Conservation (phyloP, 176 grass and related monocot genomes). For the Musa itinerans region DNA sequence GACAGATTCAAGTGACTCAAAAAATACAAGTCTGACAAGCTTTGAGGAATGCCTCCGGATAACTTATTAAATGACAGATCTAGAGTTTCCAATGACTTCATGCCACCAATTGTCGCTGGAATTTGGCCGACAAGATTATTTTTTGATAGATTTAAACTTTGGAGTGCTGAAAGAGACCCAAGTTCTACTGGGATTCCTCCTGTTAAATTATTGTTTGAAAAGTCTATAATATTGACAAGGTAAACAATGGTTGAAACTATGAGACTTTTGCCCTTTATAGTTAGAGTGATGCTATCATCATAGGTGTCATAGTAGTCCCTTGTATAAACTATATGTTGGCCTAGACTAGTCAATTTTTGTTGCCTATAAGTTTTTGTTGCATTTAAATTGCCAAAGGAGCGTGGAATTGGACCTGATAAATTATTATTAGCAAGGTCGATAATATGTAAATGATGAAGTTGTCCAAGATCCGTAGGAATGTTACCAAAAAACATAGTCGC, state of each 20-base stretch:
- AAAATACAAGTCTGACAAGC: neutral
- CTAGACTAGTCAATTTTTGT: no score
- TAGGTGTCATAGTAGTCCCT: no score
- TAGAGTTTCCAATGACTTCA: conserved; percentile 9
- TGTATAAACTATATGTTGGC: no score
- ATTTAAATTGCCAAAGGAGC: neutral
- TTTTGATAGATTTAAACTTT: conserved; percentile 2
- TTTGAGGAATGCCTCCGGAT: conserved; percentile 6
- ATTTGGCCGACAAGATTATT: no score
- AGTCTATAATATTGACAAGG: neutral
- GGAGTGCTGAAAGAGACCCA: neutral
- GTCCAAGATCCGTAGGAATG: neutral
- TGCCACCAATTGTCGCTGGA: no score
- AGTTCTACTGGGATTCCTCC: neutral
- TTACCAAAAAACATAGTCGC: neutral
- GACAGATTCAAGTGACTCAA: neutral
- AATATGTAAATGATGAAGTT: conserved; percentile 6
- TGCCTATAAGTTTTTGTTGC: no score
- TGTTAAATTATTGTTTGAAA: conserved; percentile 4
- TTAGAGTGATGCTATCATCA: neutral
- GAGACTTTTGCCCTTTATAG: neutral
- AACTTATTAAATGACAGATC: conserved; percentile 15
- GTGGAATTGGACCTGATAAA: neutral
- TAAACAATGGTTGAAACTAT: neutral
- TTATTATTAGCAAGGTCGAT: conserved; percentile 19